phyloP scores from a whole-genome alignment of 2,329 filamentous ascomycete genomes.

The Neofusicoccum sp. region DNA sequence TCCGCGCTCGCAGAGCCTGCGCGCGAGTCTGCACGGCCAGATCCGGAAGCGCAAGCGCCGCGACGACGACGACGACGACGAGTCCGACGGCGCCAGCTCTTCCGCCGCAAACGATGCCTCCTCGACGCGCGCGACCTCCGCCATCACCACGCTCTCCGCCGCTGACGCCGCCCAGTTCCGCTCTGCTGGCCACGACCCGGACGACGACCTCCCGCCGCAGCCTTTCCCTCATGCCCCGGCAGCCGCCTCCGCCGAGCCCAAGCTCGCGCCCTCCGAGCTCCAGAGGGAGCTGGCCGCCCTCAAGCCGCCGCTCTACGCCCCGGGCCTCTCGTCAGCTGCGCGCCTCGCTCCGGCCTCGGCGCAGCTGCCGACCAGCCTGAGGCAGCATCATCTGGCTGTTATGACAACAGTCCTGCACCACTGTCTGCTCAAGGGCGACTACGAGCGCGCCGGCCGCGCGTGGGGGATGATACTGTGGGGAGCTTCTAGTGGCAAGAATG shows the following conservation, averaged over 20 bases:
- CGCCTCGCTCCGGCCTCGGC: not conserved
- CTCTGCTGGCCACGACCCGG: conserved; percentile 42
- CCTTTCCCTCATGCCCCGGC: conserved; percentile 47
- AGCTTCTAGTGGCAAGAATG: conserved; percentile 52
- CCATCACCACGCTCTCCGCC: conserved; percentile 18
- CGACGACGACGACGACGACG: conserved; percentile 23
- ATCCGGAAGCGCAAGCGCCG: conserved; percentile 25
- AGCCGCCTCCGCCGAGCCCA: conserved; percentile 6
- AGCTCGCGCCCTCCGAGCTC: conserved; percentile 24
- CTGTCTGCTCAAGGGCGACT: conserved; percentile 69
- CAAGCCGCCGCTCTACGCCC: conserved; percentile 42
- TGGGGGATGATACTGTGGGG: conserved; percentile 72
- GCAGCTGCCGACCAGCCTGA: conserved; percentile 31
- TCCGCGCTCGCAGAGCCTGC: conserved; percentile 27
- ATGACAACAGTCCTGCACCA: conserved; percentile 70
- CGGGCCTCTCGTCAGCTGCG: conserved; percentile 9
- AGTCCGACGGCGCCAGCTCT: conserved; percentile 8
- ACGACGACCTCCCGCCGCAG: conserved; percentile 38
- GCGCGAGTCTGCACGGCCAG: conserved; percentile 31
- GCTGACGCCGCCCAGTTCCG: conserved; percentile 32
- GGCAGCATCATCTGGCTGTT: conserved; percentile 60
- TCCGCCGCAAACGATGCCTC: conserved; percentile 21
- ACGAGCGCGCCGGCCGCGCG: conserved; percentile 68
- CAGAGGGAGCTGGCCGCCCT: conserved; percentile 42
- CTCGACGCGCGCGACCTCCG: conserved; percentile 19